Conservation (phyloP, 1,284 basidiomycete species). For the Irpex sp. region DNA sequence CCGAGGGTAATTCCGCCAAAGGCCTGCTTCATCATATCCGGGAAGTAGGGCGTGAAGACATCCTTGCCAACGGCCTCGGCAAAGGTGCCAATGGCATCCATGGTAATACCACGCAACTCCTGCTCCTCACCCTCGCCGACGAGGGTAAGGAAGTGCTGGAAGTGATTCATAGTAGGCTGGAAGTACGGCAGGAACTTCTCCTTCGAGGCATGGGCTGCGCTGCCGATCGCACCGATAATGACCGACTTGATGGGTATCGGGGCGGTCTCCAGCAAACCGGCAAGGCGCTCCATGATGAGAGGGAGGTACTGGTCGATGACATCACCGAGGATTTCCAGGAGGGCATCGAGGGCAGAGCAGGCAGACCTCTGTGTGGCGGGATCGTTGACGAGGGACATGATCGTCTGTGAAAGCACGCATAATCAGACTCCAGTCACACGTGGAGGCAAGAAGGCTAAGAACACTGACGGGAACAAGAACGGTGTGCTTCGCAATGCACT, state of each 20-base stretch:
- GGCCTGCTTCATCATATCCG: constrained; percentile 93
- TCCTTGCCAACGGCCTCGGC: constrained; percentile 97
- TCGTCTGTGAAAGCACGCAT: constrained; percentile 44
- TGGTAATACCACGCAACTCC: constrained; percentile 95
- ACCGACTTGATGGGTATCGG: constrained; percentile 89
- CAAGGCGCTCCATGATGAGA: constrained; percentile 94
- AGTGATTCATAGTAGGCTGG: constrained; percentile 85
- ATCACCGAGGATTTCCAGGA: constrained; percentile 94
- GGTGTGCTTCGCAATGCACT: constrained; percentile 83
- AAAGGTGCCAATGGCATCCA: constrained; percentile 98
- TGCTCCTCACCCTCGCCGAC: constrained; percentile 85
- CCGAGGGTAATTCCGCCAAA: constrained; percentile 90
- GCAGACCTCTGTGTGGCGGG: constrained; percentile 87
- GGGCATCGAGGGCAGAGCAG: constrained; percentile 94
- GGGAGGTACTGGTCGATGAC: constrained; percentile 90
- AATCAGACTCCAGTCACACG: constrained; percentile 3
- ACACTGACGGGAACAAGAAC: constrained; percentile 80
- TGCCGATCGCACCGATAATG: constrained; percentile 97
- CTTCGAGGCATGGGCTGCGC: constrained; percentile 97
- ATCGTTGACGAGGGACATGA: constrained; percentile 90
- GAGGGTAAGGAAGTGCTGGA: constrained; percentile 85
- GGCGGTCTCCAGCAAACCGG: constrained; percentile 84
- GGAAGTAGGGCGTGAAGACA: constrained; percentile 93
- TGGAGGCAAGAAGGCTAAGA: not conserved
- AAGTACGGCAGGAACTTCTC: constrained; percentile 94